phyloP scores from a whole-genome alignment of 164 flowering plant species.

The Warburgia ugandensis region DNA sequence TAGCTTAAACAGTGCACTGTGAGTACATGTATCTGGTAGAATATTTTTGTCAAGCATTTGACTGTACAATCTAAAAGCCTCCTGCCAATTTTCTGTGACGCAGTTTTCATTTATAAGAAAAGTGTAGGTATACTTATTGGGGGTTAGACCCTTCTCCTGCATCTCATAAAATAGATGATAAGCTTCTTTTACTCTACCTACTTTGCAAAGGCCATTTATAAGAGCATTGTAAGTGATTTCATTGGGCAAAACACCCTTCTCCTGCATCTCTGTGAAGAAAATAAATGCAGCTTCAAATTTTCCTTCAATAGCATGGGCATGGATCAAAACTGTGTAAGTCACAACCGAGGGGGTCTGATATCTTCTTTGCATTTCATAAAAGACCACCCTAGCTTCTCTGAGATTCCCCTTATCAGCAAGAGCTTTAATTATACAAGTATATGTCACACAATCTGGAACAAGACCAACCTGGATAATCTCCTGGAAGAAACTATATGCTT shows the following conservation, averaged over 20 bases:
- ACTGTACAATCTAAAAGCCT: slow-evolving; percentile 49
- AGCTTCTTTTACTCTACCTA: slow-evolving; percentile 37
- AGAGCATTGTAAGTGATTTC: slow-evolving; percentile 65
- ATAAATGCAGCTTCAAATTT: slow-evolving; percentile 34
- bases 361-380: slow-evolving; percentile 39
- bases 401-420: slow-evolving; percentile 31
- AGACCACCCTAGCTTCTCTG: slow-evolving; percentile 37
- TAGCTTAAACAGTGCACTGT: slow-evolving; percentile 40
- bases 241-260: slow-evolving; percentile 48
- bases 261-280: slow-evolving; percentile 53
- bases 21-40: slow-evolving; percentile 53
- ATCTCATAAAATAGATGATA: slow-evolving; percentile 40
- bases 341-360: slow-evolving; percentile 55
- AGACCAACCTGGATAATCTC: slow-evolving; percentile 43
- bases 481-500: slow-evolving; percentile 33
- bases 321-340: slow-evolving; percentile 62
- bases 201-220: slow-evolving; percentile 59
- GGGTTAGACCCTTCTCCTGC: slow-evolving; percentile 39
- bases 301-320: slow-evolving; percentile 42
- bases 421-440: slow-evolving; percentile 55
- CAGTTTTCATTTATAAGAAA: slow-evolving; percentile 51
- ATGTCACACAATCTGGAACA: slow-evolving; percentile 54
- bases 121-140: slow-evolving; percentile 65
- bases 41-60: slow-evolving; percentile 54
- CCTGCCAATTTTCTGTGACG: slow-evolving; percentile 40